These are phyloP conservation scores for Jatropha podagrica DNA, from an alignment of 441 rosid species.

Conservation along the genomic window DNA sequence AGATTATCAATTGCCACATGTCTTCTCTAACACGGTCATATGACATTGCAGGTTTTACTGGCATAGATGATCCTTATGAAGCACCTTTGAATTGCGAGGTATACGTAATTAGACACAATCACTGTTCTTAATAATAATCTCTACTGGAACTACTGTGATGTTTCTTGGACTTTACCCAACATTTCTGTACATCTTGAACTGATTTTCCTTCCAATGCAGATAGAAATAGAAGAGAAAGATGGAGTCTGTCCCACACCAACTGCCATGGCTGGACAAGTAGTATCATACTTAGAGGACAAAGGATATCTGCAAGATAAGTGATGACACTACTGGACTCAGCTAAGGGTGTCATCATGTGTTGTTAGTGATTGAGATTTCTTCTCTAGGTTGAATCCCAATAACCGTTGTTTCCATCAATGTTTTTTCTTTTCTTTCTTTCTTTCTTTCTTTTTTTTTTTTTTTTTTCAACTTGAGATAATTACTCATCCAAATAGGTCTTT, in stretches of 20 bases:
- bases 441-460: neutral
- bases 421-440: neutral
- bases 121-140: neutral
- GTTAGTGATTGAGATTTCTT: neutral
- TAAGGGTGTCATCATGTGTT: neutral
- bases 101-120: conserved; percentile 11
- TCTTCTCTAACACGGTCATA: neutral
- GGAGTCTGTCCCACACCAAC: conserved; percentile 65
- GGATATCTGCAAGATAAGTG: conserved; percentile 56
- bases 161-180: neutral
- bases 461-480: neutral
- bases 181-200: neutral
- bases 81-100: conserved; percentile 91
- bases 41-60: conserved; percentile 73
- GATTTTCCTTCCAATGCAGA: conserved; percentile 37
- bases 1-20: neutral
- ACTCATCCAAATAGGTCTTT: neutral
- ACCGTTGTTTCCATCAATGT: no score
- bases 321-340: conserved; percentile 3
- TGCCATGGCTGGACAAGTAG: conserved; percentile 70
- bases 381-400: neutral
- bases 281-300: conserved; percentile 62
- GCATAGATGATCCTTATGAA: conserved; percentile 90
- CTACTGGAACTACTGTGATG: neutral
- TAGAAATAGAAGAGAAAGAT: conserved; percentile 58